These are phyloP conservation scores for Aspergillus sp. DNA, from an alignment of 2,329 filamentous ascomycete genomes.

Conservation along the genomic window DNA sequence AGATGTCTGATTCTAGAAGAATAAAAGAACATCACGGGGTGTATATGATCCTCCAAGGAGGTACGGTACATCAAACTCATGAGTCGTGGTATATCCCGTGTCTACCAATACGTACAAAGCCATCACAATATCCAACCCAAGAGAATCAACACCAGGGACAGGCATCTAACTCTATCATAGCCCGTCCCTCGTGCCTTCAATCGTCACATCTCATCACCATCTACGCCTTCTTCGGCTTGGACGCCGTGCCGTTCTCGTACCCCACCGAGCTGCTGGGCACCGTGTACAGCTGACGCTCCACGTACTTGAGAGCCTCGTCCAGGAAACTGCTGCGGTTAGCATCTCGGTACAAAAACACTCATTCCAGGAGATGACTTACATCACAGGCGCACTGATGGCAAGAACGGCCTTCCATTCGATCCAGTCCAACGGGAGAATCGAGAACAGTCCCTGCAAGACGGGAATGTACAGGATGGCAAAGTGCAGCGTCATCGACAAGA, in stretches of 20 bases:
- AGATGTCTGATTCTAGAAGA: background rate
- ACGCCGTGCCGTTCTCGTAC: slow-evolving; percentile 30
- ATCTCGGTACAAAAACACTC: slow-evolving; percentile 5
- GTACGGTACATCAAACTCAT: slow-evolving; percentile 2
- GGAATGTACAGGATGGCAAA: slow-evolving; percentile 92
- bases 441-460: slow-evolving; percentile 83
- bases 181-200: slow-evolving; percentile 10
- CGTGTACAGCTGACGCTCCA: slow-evolving; percentile 67
- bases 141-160: slow-evolving; percentile 4
- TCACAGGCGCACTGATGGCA: slow-evolving; percentile 83
- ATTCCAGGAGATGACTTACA: slow-evolving; percentile 59
- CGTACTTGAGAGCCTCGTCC: slow-evolving; percentile 77
- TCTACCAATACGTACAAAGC: slow-evolving; percentile 14
- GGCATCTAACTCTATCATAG: slow-evolving; percentile 22
- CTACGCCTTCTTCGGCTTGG: slow-evolving; percentile 39
- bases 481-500: slow-evolving; percentile 89
- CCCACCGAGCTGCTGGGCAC: slow-evolving; percentile 16
- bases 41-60: background rate
- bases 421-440: slow-evolving; percentile 82
- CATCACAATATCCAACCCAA: slow-evolving; percentile 14
- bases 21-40: background rate
- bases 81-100: slow-evolving; percentile 6
- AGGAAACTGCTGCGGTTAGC: slow-evolving; percentile 58
- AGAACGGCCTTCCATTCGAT: slow-evolving; percentile 91
- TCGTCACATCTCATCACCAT: slow-evolving; percentile 16